Conservation (phyloP, 2,329 filamentous ascomycete genomes). For the Paecilomyces sp. region DNA sequence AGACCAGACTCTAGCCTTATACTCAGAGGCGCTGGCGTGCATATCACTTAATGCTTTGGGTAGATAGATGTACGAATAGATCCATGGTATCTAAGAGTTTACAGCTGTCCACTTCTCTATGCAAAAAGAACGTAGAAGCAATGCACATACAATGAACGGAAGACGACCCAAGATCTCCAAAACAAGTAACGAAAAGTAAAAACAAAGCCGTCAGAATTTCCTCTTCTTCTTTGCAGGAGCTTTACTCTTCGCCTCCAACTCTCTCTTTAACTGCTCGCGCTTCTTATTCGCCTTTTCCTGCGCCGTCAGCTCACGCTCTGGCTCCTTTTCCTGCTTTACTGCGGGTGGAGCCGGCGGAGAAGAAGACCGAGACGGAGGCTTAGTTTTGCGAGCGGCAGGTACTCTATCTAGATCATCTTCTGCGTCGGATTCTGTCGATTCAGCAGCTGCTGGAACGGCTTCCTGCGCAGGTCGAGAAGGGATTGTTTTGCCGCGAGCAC, state of each 20-base stretch:
- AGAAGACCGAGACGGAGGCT: slow-evolving; percentile 7
- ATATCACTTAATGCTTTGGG: neutral
- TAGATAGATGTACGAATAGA: neutral
- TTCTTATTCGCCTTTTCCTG: slow-evolving; percentile 50
- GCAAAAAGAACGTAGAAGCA: too few relatives aligned
- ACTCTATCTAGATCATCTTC: slow-evolving; percentile 2
- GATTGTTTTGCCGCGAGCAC: neutral
- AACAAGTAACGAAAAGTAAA: neutral
- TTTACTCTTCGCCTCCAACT: slow-evolving; percentile 45
- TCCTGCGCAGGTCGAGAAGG: neutral
- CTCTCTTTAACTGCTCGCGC: slow-evolving; percentile 49
- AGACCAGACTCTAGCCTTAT: slow-evolving; percentile 2
- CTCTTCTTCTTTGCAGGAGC: slow-evolving; percentile 51
- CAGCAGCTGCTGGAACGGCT: neutral
- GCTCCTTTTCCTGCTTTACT: slow-evolving; percentile 9
- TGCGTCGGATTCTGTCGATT: neutral
- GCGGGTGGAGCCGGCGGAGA: slow-evolving; percentile 7
- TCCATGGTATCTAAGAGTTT: neutral
- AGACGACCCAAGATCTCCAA: neutral
- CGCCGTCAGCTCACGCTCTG: slow-evolving; percentile 31
- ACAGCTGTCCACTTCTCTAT: neutral
- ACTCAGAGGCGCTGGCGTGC: neutral
- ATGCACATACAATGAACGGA: too few relatives aligned
- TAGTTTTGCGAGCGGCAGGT: slow-evolving; percentile 2
- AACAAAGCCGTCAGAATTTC: slow-evolving; percentile 39